These are phyloP conservation scores for Alternaria ethzedia DNA, from an alignment of 2,329 filamentous ascomycete genomes.

Conservation along the genomic window DNA sequence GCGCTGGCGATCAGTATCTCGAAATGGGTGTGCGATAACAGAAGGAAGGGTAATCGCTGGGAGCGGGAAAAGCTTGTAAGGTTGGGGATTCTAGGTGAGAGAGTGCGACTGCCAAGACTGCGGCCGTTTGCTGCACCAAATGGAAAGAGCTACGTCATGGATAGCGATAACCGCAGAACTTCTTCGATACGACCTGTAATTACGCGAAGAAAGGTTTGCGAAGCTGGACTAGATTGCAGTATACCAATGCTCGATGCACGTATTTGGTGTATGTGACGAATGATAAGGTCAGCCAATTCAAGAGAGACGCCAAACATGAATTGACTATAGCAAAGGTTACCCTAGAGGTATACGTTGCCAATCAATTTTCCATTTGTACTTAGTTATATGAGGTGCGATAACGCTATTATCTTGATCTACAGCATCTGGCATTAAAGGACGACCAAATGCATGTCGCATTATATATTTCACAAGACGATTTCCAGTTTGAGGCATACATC, in stretches of 20 bases:
- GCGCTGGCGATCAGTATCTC: neutral
- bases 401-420: neutral
- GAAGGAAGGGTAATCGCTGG: neutral
- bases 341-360: neutral
- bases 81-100: neutral
- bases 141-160: neutral
- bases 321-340: neutral
- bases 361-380: neutral
- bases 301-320: neutral
- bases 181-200: neutral
- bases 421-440: neutral
- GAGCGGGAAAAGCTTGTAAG: neutral
- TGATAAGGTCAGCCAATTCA: neutral
- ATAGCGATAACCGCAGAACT: neutral
- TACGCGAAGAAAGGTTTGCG: neutral
- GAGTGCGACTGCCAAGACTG: neutral
- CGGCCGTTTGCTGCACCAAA: neutral
- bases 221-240: neutral
- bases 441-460: neutral
- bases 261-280: neutral
- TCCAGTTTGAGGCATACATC: neutral
- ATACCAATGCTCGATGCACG: neutral
- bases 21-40: neutral
- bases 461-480: neutral
- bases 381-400: neutral